These are phyloP conservation scores for Paraconiothyrium brasiliense DNA, from an alignment of 2,329 filamentous ascomycete species.

Conservation along the genomic window DNA sequence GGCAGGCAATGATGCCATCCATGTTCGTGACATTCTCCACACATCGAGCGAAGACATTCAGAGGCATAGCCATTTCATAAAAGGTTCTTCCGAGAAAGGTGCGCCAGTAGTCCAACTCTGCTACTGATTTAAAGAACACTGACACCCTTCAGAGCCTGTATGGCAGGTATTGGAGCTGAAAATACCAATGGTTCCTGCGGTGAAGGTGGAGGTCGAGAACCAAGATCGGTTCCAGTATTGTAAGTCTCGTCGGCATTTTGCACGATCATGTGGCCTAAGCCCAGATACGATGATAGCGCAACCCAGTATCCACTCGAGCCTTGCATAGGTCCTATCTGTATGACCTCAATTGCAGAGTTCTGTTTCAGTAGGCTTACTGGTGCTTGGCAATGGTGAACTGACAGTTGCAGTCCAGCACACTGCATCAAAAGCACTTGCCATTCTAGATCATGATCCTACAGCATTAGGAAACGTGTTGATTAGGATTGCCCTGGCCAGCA, in stretches of 20 bases:
- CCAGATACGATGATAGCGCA: no score
- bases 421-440: slow-evolving; percentile 16
- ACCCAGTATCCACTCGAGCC: background rate
- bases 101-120: background rate
- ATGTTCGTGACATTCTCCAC: slow-evolving; percentile 5
- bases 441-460: slow-evolving; percentile 15
- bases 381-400: background rate
- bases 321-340: background rate
- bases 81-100: slow-evolving; percentile 1
- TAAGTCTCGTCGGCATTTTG: slow-evolving; percentile 1
- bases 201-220: slow-evolving; percentile 6
- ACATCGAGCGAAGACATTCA: slow-evolving; percentile 5
- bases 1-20: background rate
- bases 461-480: slow-evolving; percentile 15
- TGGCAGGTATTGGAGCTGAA: slow-evolving; percentile 2
- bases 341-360: background rate
- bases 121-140: background rate
- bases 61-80: slow-evolving; percentile 5
- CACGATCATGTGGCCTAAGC: background rate
- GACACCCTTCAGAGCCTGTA: background rate
- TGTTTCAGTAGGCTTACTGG: background rate
- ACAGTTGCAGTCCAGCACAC: slow-evolving; percentile 10
- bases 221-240: slow-evolving; percentile 11
- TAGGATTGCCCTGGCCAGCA: slow-evolving; percentile 17
- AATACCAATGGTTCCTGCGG: slow-evolving; percentile 1